Percentiles rank a stretch among this genome's conserved stretches.
Conservation (phyloP, 306 rosid species). For the Abrus precatorius region DNA sequence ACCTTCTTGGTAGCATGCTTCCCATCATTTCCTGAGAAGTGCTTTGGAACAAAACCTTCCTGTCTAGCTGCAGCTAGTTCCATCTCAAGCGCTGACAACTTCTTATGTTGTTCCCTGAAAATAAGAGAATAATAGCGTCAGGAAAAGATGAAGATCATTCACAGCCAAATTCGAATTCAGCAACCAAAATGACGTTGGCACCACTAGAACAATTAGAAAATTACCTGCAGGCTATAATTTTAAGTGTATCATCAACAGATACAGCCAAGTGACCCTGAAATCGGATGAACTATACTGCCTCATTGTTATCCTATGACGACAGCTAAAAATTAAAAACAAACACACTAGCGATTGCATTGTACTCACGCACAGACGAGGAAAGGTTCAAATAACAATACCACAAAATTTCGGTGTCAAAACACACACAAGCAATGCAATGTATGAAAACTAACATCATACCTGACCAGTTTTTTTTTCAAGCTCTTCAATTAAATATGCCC, state of each 20-base stretch:
- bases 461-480: conserved; percentile 58
- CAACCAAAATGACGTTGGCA: conserved; percentile 15
- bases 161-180: conserved; percentile 30
- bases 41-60: conserved; percentile 70
- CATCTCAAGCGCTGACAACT: conserved; percentile 63
- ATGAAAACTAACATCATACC: conserved; percentile 53
- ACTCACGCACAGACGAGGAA: conserved; percentile 13
- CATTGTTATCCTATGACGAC: conserved; percentile 46
- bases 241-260: conserved; percentile 73
- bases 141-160: conserved; percentile 9
- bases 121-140: conserved; percentile 37
- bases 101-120: conserved; percentile 74
- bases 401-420: neutral
- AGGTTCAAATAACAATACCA: neutral
- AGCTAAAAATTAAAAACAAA: conserved; percentile 39
- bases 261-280: conserved; percentile 76
- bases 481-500: conserved; percentile 64
- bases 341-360: conserved; percentile 6
- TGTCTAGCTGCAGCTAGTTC: conserved; percentile 72
- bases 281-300: conserved; percentile 52
- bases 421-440: neutral
- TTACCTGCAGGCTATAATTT: conserved; percentile 76
- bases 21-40: conserved; percentile 42
- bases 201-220: conserved; percentile 16
- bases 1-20: conserved; percentile 59